Conservation (phyloP, 106 monocot species). For the Vanilla planifolia region DNA sequence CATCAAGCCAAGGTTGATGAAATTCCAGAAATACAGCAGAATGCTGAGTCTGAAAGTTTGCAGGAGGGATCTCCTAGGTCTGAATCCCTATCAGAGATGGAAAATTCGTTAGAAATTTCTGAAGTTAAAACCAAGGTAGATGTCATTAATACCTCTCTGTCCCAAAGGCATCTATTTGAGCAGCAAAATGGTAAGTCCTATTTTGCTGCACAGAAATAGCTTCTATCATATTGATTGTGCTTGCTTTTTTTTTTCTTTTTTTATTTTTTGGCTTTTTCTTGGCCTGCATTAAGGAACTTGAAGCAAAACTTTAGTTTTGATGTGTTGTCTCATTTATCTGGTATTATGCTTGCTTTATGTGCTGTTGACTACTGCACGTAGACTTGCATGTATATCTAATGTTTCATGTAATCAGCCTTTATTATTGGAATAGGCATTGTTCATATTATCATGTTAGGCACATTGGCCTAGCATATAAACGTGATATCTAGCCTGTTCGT, state of each 20-base stretch:
- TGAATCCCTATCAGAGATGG: slow-evolving; percentile 30
- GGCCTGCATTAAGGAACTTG: not conserved
- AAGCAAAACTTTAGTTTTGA: not conserved
- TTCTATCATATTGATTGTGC: too few species aligned
- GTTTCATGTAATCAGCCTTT: too few species aligned
- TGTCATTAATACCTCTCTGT: slow-evolving; percentile 29
- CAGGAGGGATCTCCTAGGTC: slow-evolving; percentile 22
- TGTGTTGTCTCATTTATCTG: not conserved
- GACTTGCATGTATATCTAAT: not conserved
- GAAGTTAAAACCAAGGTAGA: slow-evolving; percentile 19
- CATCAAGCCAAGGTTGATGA: slow-evolving; percentile 35
- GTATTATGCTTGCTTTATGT: not conserved
- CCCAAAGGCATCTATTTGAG: slow-evolving; percentile 51
- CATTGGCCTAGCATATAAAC: too few species aligned
- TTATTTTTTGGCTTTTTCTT: not conserved
- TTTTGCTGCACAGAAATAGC: not conserved
- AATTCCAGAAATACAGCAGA: slow-evolving; percentile 11
- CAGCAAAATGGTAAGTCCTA: slow-evolving; percentile 51
- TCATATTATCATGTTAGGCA: too few species aligned
- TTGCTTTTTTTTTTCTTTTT: not conserved
- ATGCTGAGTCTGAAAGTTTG: slow-evolving; percentile 19
- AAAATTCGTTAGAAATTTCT: slow-evolving; percentile 25
- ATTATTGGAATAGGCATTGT: too few species aligned
- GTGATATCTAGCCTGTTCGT: too few species aligned
- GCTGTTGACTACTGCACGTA: not conserved